phyloP scores from a whole-genome alignment of 192 early-diverging fungal genomes.

The Podila clonocystis region DNA sequence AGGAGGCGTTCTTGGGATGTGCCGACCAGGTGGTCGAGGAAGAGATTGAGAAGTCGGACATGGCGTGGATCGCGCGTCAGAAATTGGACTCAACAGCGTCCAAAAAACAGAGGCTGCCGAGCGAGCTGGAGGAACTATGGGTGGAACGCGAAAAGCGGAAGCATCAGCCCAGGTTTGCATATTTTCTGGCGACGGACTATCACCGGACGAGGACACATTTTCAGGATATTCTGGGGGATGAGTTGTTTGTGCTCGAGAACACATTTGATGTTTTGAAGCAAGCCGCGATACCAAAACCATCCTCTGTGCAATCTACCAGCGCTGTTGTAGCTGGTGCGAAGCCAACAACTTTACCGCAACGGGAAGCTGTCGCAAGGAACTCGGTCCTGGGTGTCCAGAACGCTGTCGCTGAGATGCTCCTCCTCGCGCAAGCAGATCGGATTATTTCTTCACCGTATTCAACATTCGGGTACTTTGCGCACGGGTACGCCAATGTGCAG shows the following conservation, averaged over 20 bases:
- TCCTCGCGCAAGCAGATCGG: conserved; percentile 33
- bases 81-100: background rate
- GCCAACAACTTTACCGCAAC: background rate
- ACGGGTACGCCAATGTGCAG: conserved; percentile 40
- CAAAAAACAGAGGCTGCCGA: background rate
- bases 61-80: background rate
- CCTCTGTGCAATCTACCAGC: background rate
- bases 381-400: conserved; percentile 43
- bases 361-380: conserved; percentile 38
- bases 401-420: conserved; percentile 42
- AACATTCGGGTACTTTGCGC: conserved; percentile 46
- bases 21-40: conserved; percentile 31
- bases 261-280: conserved; percentile 16
- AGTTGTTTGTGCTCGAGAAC: conserved; percentile 39
- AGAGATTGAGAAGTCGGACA: conserved; percentile 4
- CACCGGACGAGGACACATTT: conserved; percentile 44
- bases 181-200: conserved; percentile 43
- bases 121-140: conserved; percentile 1
- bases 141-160: conserved; percentile 12
- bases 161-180: conserved; percentile 13
- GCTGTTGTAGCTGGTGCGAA: background rate
- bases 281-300: background rate
- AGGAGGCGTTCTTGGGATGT: conserved; percentile 45
- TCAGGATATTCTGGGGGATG: conserved; percentile 26
- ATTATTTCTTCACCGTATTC: conserved; percentile 48